These are phyloP conservation scores for Arctium lappa DNA, from an alignment of 129 eudicot genomes.

Conservation along the genomic window DNA sequence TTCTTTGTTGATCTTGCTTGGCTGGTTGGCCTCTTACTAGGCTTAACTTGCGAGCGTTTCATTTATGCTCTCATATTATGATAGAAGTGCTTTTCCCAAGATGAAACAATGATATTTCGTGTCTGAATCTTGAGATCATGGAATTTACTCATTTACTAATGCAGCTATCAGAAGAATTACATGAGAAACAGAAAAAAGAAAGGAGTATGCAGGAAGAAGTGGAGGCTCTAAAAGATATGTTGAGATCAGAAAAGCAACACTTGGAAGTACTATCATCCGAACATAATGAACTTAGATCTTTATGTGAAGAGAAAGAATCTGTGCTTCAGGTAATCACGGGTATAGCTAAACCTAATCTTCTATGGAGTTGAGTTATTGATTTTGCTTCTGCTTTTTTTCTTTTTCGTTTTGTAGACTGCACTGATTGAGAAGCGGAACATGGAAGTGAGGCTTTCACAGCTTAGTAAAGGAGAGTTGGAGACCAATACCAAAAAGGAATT, in stretches of 20 bases:
- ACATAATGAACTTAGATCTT: constrained; percentile 51
- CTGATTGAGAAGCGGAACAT: constrained; percentile 59
- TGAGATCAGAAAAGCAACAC: constrained; percentile 60
- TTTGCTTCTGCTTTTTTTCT: neutral
- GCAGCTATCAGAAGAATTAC: constrained; percentile 69
- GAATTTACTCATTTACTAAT: constrained; percentile 12
- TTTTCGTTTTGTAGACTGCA: constrained; percentile 48
- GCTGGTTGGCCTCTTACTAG: neutral
- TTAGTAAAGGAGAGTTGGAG: constrained; percentile 67
- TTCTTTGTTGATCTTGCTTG: neutral
- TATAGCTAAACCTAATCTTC: neutral
- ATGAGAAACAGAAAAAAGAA: constrained; percentile 63
- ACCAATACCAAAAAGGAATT: constrained; percentile 68
- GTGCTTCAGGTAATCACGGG: constrained; percentile 59
- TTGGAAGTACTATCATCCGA: constrained; percentile 53
- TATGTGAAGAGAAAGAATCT: constrained; percentile 66
- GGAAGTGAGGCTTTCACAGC: constrained; percentile 63
- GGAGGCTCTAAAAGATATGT: constrained; percentile 54
- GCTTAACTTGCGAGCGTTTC: neutral
- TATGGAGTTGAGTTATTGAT: neutral
- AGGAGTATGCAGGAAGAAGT: constrained; percentile 57
- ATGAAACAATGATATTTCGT: neutral
- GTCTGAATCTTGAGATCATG: neutral
- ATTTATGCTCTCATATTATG: neutral
- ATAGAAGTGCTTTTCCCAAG: neutral